These are phyloP conservation scores for Terfezia boudieri DNA, from an alignment of 495 filamentous ascomycete species.

Conservation along the genomic window DNA sequence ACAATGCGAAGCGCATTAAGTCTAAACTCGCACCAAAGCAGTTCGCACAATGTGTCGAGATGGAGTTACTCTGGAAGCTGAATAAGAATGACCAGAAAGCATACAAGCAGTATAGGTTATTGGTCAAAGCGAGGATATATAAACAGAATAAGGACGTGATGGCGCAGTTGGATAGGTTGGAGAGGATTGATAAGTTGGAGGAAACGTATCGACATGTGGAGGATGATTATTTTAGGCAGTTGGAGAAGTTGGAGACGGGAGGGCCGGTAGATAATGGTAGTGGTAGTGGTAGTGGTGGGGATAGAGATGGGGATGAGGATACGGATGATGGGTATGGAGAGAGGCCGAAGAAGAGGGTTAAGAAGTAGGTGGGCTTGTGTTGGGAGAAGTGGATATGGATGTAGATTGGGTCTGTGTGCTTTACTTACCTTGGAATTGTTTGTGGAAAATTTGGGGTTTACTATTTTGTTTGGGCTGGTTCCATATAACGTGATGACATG, in stretches of 20 bases:
- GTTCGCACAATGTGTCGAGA: slow-evolving; percentile 66
- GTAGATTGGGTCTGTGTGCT: no score
- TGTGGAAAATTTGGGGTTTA: no score
- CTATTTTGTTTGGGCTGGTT: no score
- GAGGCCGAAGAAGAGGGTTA: slow-evolving; percentile 15
- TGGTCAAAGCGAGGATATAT: slow-evolving; percentile 62
- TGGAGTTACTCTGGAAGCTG: slow-evolving; percentile 42
- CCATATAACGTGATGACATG: no score
- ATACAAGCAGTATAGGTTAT: slow-evolving; percentile 41
- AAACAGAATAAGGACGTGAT: slow-evolving; percentile 56
- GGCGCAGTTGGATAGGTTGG: slow-evolving; percentile 43
- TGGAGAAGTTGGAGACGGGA: slow-evolving; percentile 30
- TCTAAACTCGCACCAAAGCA: slow-evolving; percentile 46
- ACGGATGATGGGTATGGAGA: slow-evolving; percentile 11
- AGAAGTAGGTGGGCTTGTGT: slow-evolving; percentile 6
- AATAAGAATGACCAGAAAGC: slow-evolving; percentile 20
- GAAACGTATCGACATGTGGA: slow-evolving; percentile 55
- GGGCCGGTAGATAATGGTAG: slow-evolving; percentile 7
- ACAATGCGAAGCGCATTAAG: background rate
- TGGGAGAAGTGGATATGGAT: no score
- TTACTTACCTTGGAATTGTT: no score
- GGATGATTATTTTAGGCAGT: slow-evolving; percentile 53
- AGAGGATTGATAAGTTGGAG: slow-evolving; percentile 35
- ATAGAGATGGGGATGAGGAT: slow-evolving; percentile 7
- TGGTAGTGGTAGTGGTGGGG: background rate